Evolutionary conservation across 1,284 basidiomycete genomes (phyloP).

Genomic region (Bjerkandera adusta): DNA sequence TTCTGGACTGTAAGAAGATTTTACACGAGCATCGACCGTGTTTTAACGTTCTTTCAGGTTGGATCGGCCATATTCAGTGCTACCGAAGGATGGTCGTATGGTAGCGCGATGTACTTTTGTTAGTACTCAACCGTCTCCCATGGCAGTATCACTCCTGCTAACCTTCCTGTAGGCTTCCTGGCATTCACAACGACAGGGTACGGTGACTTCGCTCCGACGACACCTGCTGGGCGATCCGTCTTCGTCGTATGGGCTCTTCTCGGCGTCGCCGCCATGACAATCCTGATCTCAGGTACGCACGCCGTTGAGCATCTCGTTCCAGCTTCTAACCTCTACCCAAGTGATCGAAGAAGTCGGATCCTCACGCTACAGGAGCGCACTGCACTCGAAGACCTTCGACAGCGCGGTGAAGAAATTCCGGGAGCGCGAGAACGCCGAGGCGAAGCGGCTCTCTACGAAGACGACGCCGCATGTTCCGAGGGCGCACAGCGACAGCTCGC

Average conservation of each 20-base stretch:
- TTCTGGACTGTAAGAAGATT: constrained; percentile 51
- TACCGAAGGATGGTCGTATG: constrained; percentile 53
- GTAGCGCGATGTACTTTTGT: constrained; percentile 71
- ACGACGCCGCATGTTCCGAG: constrained; percentile 3
- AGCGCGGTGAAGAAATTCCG: constrained; percentile 47
- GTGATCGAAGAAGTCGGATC: constrained; percentile 67
- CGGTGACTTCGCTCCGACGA: constrained; percentile 61
- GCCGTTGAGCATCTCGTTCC: neutral
- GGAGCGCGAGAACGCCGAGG: constrained; percentile 23
- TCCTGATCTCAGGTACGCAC: constrained; percentile 66
- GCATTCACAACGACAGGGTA: constrained; percentile 71
- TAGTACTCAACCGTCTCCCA: no score
- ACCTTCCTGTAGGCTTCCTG: constrained; percentile 35
- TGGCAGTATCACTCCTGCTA: neutral
- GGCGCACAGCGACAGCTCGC: constrained; percentile 11
- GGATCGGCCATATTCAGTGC: constrained; percentile 55
- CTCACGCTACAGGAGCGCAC: constrained; percentile 48
- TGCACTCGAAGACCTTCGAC: constrained; percentile 46
- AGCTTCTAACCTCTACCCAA: constrained; percentile 24
- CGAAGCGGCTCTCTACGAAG: constrained; percentile 12
- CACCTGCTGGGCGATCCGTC: constrained; percentile 69
- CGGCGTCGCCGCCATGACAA: constrained; percentile 74
- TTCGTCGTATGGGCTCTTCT: constrained; percentile 83
- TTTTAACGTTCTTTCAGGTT: constrained; percentile 35
- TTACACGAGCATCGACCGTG: no score